phyloP scores from a whole-genome alignment of 2,329 filamentous ascomycete species.

The Piedraia hortae region DNA sequence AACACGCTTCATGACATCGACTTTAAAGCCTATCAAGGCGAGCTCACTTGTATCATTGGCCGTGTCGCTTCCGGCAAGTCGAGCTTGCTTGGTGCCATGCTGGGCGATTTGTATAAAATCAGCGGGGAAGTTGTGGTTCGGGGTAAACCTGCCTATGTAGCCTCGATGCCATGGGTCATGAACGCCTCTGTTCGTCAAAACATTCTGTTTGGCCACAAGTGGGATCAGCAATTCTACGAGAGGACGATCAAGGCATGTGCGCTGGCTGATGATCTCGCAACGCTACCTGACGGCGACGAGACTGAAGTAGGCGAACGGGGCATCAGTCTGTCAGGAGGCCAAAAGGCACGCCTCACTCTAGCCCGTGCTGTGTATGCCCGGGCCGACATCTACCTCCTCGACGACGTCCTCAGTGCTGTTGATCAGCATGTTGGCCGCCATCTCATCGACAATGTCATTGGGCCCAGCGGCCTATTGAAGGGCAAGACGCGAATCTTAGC shows the following conservation, averaged over 20 bases:
- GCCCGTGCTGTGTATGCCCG: slow-evolving; percentile 87
- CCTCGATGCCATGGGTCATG: slow-evolving; percentile 87
- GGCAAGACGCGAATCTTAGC: slow-evolving; percentile 79
- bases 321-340: slow-evolving; percentile 83
- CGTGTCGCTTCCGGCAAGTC: slow-evolving; percentile 91
- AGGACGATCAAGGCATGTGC: slow-evolving; percentile 79
- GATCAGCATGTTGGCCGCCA: slow-evolving; percentile 92
- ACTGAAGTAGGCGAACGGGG: slow-evolving; percentile 91
- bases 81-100: slow-evolving; percentile 61
- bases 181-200: slow-evolving; percentile 95
- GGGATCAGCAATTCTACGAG: slow-evolving; percentile 83
- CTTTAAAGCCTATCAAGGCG: slow-evolving; percentile 72
- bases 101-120: slow-evolving; percentile 79
- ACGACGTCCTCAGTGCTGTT: slow-evolving; percentile 88
- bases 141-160: slow-evolving; percentile 69
- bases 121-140: slow-evolving; percentile 60
- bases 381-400: slow-evolving; percentile 84
- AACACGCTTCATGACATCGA: slow-evolving; percentile 57
- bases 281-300: slow-evolving; percentile 81
- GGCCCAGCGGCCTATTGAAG: slow-evolving; percentile 50
- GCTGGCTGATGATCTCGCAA: slow-evolving; percentile 66
- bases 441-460: slow-evolving; percentile 81
- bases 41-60: slow-evolving; percentile 77
- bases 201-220: slow-evolving; percentile 84
- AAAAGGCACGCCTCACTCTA: slow-evolving; percentile 78